Percentiles rank a stretch among this genome's conserved stretches.
phyloP scores from a whole-genome alignment of 2,329 filamentous ascomycete species.

The Clarireedia hainanense region DNA sequence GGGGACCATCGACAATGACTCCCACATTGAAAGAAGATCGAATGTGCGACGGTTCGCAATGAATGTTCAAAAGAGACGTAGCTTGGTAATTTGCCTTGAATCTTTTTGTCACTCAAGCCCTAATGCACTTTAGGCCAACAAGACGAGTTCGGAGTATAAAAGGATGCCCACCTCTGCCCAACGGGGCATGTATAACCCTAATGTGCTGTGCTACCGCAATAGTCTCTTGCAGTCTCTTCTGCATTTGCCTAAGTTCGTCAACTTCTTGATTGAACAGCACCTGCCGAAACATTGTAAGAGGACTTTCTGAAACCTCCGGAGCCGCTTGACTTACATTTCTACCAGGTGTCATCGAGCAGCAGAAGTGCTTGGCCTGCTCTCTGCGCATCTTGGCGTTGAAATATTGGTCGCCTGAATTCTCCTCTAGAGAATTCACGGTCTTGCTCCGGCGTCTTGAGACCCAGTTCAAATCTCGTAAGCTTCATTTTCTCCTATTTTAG shows the following conservation, averaged over 20 bases:
- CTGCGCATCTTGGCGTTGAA: neutral
- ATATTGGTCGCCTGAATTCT: slow-evolving; percentile 4
- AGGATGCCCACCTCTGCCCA: slow-evolving; percentile 20
- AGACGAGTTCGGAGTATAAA: slow-evolving; percentile 11
- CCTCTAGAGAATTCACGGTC: neutral
- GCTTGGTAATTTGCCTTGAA: neutral
- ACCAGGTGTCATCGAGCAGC: neutral
- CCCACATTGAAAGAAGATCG: neutral
- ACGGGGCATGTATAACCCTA: slow-evolving; percentile 25
- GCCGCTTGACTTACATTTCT: neutral
- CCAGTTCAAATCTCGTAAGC: neutral
- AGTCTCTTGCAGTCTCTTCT: slow-evolving; percentile 29
- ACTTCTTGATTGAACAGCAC: slow-evolving; percentile 25
- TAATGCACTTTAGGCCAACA: slow-evolving; percentile 12
- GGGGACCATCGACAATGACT: neutral
- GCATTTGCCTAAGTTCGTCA: slow-evolving; percentile 28
- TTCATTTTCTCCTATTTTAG: neutral
- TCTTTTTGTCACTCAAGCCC: neutral
- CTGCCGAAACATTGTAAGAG: slow-evolving; percentile 18
- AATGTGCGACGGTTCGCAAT: neutral
- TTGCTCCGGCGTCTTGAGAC: neutral
- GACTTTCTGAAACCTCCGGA: neutral
- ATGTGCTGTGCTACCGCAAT: slow-evolving; percentile 28
- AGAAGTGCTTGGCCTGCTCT: slow-evolving; percentile 13
- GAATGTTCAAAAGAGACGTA: neutral